Percentiles rank a stretch among this genome's conserved stretches.
Evolutionary conservation across 129 eudicot genomes (phyloP).

Genomic region (Helianthus tuberosus): DNA sequence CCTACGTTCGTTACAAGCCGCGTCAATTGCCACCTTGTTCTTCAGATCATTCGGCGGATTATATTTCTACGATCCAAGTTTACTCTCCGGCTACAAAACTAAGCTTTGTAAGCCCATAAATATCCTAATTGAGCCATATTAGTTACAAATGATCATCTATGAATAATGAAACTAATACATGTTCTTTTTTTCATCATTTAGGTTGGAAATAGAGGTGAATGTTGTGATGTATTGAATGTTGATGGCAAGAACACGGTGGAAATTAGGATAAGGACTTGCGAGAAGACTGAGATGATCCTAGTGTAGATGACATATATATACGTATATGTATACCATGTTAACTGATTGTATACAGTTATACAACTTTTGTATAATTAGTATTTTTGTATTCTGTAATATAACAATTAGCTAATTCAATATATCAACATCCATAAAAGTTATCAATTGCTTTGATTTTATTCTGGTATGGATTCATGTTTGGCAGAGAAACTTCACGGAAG

Average conservation of each 20-base stretch:
- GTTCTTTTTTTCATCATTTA: slow-evolving; percentile 15
- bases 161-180: not conserved
- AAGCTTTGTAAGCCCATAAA: slow-evolving; percentile 18
- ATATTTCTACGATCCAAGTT: slow-evolving; percentile 33
- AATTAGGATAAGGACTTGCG: slow-evolving; percentile 57
- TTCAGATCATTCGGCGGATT: slow-evolving; percentile 39
- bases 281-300: slow-evolving; percentile 46
- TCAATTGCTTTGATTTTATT: too few relatives aligned
- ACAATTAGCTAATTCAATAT: too few relatives aligned
- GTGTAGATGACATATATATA: slow-evolving; percentile 22
- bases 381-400: too few relatives aligned
- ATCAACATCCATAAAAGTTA: too few relatives aligned
- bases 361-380: not conserved
- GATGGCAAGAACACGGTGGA: slow-evolving; percentile 31
- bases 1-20: slow-evolving; percentile 31
- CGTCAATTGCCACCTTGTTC: slow-evolving; percentile 38
- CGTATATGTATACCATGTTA: not conserved
- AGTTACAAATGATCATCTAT: not conserved
- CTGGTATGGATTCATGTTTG: too few relatives aligned
- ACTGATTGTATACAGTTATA: not conserved
- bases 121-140: not conserved
- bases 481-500: too few relatives aligned
- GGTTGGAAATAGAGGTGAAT: slow-evolving; percentile 70
- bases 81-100: slow-evolving; percentile 39
- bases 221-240: slow-evolving; percentile 54